Conservation (phyloP, 1,284 basidiomycete genomes). For the Boletus calvinii region DNA sequence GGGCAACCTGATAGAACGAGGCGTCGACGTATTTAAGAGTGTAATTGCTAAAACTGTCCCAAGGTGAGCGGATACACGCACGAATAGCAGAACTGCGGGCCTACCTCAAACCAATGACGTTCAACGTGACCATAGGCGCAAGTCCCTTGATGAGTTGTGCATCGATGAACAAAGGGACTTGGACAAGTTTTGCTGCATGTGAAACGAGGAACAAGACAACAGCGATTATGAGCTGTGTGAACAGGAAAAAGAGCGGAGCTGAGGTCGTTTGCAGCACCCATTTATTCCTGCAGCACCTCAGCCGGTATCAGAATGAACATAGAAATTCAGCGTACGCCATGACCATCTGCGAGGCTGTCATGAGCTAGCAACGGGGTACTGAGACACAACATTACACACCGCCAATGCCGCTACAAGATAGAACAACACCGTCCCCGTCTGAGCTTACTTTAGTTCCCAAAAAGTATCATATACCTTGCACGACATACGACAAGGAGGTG, state of each 20-base stretch:
- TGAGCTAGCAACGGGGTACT: constrained; percentile 18
- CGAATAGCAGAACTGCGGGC: constrained; percentile 11
- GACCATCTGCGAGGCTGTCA: constrained; percentile 57
- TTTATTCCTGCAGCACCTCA: constrained; percentile 60
- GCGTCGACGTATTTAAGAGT: constrained; percentile 90
- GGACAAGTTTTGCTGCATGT: constrained; percentile 60
- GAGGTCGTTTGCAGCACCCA: constrained; percentile 70
- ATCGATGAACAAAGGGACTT: constrained; percentile 62
- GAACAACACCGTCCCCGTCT: constrained; percentile 70
- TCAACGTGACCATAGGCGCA: constrained; percentile 69
- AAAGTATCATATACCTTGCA: not conserved
- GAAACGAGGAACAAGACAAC: constrained; percentile 68
- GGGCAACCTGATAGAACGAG: constrained; percentile 88
- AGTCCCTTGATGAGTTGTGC: constrained; percentile 65
- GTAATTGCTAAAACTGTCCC: constrained; percentile 78
- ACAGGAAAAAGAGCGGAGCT: constrained; percentile 84
- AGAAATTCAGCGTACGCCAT: constrained; percentile 55
- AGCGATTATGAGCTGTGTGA: constrained; percentile 76
- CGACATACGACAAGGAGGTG: constrained; percentile 33
- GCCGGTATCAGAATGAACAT: constrained; percentile 1
- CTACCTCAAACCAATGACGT: constrained; percentile 78
- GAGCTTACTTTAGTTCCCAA: constrained; percentile 12
- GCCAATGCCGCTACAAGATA: constrained; percentile 80
- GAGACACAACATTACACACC: constrained; percentile 47
- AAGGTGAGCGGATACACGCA: not conserved